Conservation (phyloP, 305 asterid species). For the Plantago coronopus region DNA sequence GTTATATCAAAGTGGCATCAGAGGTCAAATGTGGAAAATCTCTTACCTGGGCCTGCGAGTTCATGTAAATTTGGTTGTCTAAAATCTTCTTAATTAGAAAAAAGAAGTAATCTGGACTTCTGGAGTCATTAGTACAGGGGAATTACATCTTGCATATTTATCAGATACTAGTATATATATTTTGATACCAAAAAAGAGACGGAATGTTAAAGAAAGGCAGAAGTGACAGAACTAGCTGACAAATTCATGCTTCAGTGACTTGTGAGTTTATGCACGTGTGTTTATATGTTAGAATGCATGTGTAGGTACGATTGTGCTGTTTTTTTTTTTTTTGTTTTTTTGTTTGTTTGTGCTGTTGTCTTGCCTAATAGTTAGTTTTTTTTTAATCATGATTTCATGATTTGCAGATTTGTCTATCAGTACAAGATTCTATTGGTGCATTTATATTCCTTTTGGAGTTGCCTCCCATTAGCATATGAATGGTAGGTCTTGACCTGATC, state of each 20-base stretch:
- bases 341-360: too few relatives aligned
- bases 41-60: background rate
- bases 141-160: too few relatives aligned
- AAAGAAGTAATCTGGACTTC: background rate
- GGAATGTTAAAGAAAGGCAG: background rate
- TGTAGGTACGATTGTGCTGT: background rate
- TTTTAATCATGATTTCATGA: constrained; percentile 22
- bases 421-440: constrained; percentile 84
- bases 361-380: constrained; percentile 12
- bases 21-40: background rate
- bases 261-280: background rate
- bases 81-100: too few relatives aligned
- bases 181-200: background rate
- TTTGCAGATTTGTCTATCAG: constrained; percentile 78
- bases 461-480: constrained; percentile 87
- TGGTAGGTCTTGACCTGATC: constrained; percentile 40
- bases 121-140: background rate
- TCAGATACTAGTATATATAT: background rate
- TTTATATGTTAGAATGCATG: background rate
- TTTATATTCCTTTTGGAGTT: constrained; percentile 86
- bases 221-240: background rate
- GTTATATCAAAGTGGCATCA: background rate
- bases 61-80: background rate
- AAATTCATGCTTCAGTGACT: background rate
- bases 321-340: too few relatives aligned